These are phyloP conservation scores for Syncephalastrum monosporum DNA, from an alignment of 371 early-diverging fungal species.

Conservation along the genomic window DNA sequence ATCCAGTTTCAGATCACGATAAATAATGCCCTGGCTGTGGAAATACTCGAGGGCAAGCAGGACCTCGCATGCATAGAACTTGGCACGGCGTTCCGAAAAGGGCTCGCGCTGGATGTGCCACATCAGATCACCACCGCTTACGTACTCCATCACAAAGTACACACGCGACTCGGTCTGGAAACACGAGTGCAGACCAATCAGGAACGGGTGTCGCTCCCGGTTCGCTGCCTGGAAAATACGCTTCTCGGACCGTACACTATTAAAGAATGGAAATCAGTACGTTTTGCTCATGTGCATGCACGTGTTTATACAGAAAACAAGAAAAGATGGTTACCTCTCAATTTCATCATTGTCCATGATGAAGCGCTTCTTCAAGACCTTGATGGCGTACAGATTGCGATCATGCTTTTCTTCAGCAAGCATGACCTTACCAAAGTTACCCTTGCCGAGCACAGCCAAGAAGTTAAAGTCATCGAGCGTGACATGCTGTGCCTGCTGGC, in stretches of 20 bases:
- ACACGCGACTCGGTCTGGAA: constrained; percentile 95
- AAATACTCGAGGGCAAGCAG: constrained; percentile 83
- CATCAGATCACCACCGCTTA: constrained; percentile 99
- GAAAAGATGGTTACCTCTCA: constrained; percentile 49
- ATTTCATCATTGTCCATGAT: constrained; percentile 94
- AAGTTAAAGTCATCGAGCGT: constrained; percentile 87
- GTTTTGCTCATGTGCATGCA: no score
- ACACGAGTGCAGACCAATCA: constrained; percentile 93
- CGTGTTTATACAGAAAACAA: no score
- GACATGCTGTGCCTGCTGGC: constrained; percentile 18
- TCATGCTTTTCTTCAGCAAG: constrained; percentile 89
- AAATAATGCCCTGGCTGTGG: constrained; percentile 49
- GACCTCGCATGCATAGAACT: constrained; percentile 98
- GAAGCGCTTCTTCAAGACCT: constrained; percentile 96
- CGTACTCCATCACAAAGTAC: constrained; percentile 99
- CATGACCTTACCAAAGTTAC: constrained; percentile 99
- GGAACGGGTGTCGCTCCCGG: constrained; percentile 93
- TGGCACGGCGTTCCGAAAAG: constrained; percentile 86
- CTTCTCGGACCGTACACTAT: constrained; percentile 88
- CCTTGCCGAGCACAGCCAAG: constrained; percentile 94
- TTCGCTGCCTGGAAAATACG: constrained; percentile 91
- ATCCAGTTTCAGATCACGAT: constrained; percentile 53
- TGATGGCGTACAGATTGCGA: constrained; percentile 91
- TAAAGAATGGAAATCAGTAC: background rate
- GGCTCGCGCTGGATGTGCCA: constrained; percentile 90